phyloP scores from a whole-genome alignment of 2,329 filamentous ascomycete species.

The Lachnellula suecica region DNA sequence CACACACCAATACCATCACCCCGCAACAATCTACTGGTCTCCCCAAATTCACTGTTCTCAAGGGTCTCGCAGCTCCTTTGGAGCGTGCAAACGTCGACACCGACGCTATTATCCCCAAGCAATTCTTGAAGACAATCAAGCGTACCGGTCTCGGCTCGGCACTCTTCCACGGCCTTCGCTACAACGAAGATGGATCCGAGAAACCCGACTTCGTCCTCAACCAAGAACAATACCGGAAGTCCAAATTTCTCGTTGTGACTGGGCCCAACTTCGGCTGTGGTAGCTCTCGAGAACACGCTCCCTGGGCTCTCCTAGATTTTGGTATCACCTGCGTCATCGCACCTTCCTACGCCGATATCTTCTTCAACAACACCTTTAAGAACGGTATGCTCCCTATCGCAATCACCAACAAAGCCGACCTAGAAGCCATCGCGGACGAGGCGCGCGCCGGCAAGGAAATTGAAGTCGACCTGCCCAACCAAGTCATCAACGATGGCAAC shows the following conservation, averaged over 20 bases:
- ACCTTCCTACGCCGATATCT: conserved; percentile 88
- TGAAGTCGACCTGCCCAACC: conserved; percentile 85
- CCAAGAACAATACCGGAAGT: conserved; percentile 76
- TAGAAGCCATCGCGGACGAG: conserved; percentile 73
- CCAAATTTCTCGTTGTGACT: conserved; percentile 90
- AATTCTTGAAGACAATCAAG: conserved; percentile 99
- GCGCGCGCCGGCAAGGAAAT: conserved; percentile 79
- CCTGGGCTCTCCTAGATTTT: conserved; percentile 95
- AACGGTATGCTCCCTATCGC: conserved; percentile 95
- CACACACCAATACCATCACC: conserved; percentile 62
- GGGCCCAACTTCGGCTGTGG: conserved; percentile 96
- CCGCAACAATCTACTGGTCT: conserved; percentile 61
- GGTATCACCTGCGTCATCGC: conserved; percentile 94
- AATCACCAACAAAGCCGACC: conserved; percentile 64
- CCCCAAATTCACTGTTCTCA: conserved; percentile 79
- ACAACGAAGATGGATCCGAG: conserved; percentile 69
- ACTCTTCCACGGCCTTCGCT: conserved; percentile 84
- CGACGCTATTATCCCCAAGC: conserved; percentile 99
- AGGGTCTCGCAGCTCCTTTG: conserved; percentile 84
- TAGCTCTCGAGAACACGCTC: conserved; percentile 88
- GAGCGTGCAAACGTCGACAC: conserved; percentile 92
- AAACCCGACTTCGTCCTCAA: conserved; percentile 87
- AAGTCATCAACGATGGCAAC: conserved; percentile 73
- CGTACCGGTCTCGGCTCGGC: conserved; percentile 87
- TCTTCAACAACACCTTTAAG: conserved; percentile 99